Conservation (phyloP, 176 grass and related monocot genomes). For the Musa acuminata region DNA sequence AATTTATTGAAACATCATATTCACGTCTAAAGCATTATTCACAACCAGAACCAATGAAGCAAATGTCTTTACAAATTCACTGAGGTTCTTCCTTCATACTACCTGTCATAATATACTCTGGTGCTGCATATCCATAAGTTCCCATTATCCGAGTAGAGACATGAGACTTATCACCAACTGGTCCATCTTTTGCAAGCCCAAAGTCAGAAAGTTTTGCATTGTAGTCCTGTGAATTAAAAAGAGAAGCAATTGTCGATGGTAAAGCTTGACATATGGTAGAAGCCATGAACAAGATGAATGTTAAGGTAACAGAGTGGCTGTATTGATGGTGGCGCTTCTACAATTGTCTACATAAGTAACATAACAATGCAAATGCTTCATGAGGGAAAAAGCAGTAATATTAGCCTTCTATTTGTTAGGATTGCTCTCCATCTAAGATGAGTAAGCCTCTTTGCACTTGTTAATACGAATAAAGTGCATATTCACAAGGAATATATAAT, state of each 20-base stretch:
- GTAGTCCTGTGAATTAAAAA: slow-evolving; percentile 27
- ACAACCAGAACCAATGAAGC: neutral
- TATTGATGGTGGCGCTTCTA: too few relatives aligned
- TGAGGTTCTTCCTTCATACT: neutral
- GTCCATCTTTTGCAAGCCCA: slow-evolving; percentile 50
- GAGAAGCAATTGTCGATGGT: neutral
- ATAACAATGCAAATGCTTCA: too few relatives aligned
- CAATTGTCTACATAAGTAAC: too few relatives aligned
- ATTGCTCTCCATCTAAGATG: too few relatives aligned
- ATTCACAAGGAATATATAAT: too few relatives aligned
- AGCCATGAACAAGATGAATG: too few relatives aligned
- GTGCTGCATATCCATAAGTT: slow-evolving; percentile 46
- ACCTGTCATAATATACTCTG: slow-evolving; percentile 54
- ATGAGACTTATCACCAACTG: slow-evolving; percentile 43
- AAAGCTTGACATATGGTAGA: too few relatives aligned
- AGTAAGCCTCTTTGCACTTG: too few relatives aligned
- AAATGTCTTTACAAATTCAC: neutral
- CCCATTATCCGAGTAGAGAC: slow-evolving; percentile 48
- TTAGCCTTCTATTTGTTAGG: too few relatives aligned
- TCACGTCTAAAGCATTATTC: neutral
- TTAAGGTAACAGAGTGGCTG: too few relatives aligned
- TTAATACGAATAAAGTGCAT: too few relatives aligned
- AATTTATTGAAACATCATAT: neutral
- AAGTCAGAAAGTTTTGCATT: slow-evolving; percentile 58
- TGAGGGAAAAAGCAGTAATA: too few relatives aligned